Evolutionary conservation across 2,329 filamentous ascomycete species (phyloP), one percentile per base, ranked within the genome.

Genomic region (Penicillium sp.): DNA sequence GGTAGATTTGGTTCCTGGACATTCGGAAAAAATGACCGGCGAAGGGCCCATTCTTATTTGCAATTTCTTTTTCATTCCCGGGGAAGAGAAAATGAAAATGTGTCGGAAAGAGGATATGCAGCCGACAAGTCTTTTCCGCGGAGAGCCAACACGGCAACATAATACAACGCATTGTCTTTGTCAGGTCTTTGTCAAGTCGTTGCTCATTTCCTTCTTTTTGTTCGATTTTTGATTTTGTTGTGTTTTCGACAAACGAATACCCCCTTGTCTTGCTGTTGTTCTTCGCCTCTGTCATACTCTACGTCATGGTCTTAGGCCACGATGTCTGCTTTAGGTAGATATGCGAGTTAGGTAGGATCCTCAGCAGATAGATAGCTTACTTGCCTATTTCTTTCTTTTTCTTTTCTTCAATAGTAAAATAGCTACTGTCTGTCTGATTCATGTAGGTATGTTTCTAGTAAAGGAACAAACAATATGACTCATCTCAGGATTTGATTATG

Each of bases 221-320:
- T 35, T 27, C 23, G 33, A 6, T 21, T 13, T 23, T 27, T 36
- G 4, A 17, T 33, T 60, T 15, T 51, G 31, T 17, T 55, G 25
- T 39, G 35, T 21, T 47, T 50, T 54, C 27, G 57, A 58, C 58
- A 62, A 60, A 56, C 63, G 56, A 65, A 66, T 66, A 66, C 63
- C 64, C 63, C 47, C 53, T 58, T 53, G 55, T 62, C 57, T 53
- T 58, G 33, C 41, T 47, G 23, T 33, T 35, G 10, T 45, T 33
- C 35, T 44, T 33, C 36, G 25, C 35, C 31, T 38, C 13, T 53
- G 5, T 9, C 45, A 48, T 36, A 25, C 21, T 48, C 19, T 25
- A 58, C 21, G n/a, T 51, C 29, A 21, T 45, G n/a, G 38, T 33
- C 27, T 25, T 27, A 3, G 27, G 17, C 13, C 6, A n/a, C 15